Evolutionary conservation across 805 yeast species (phyloP), one percentile per base, ranked within the genome.

Genomic region (Candida patagonica): DNA sequence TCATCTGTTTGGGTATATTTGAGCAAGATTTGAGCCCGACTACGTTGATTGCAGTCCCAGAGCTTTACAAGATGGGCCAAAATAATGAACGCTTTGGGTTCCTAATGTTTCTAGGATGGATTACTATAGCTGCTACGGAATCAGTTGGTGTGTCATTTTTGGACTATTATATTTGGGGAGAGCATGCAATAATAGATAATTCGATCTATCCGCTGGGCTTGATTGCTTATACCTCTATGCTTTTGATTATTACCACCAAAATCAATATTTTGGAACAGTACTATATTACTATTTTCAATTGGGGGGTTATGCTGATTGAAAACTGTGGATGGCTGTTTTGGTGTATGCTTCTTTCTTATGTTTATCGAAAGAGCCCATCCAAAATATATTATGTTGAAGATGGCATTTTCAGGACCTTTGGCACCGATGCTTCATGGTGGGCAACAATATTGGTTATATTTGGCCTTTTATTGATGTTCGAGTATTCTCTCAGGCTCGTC

Each of bases 1-100:
- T 92, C 2, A 60, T 92, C 27, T 82, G 94, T 53, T 68, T 92
- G 39, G 99, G 99, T n/a, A 84, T 88, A 76, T 81, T 92, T 60
- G 95, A 89, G 52, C 82, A 81, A 55, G 99, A 92, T 54, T 67
- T 92, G 56, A 70, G 77, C 36, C 94, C 97, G 1, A 75, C 92
- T 1, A 89, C 97, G 0, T 67, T 92, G 39, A 58, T 89, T 38
- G 92, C 97, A 0, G 82, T 87, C 4, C 99, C 99, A 0, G 96
- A 88, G 59, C 65, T 92, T 21, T 92, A 92, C 56, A 51, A 76
- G 1, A 76, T 70, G 36, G 96, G 97, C 2, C 71, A 92, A 41
- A 63, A 73, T 27, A 81, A 78, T 49, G 73, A 77, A 54, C 80
- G 78, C 2, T 89, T 92, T 62, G 82, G 82, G 53, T 55, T 87